Base-by-base conservation (phyloP, 2,329 filamentous ascomycete species). In the Ceratocystis smalleyi region DNA sequence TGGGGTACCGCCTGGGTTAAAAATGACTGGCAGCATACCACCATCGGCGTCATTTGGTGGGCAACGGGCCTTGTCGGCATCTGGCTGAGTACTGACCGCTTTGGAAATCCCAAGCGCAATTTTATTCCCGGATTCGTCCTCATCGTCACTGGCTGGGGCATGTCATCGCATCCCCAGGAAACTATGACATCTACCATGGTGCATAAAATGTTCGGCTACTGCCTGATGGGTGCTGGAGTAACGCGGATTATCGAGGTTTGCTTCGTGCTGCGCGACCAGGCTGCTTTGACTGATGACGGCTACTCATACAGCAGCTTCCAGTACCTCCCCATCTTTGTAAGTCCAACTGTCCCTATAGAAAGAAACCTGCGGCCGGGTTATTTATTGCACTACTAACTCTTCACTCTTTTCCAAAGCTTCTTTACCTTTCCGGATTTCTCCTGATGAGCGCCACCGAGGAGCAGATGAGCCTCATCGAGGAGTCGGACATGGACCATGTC, bases 21-120 rank as follows among this genome's bases (percentile, higher is more conserved):
- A 74, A 97, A 96, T 71, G 94, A 99, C 74, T 84, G 96, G 76
- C 92, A 99, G 74, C 94, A 99, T 74, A 99, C 94, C 0, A 89
- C 88, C n/a, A 97, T 99, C 92, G 94, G 94, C n/a, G 84, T 99
- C 67, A 85, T 99, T 62, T 99, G 94, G 94, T 99, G 92, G 92
- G 88, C 85, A 70, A 92, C 94, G 6, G 94, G 94, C 27, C 77
- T 99, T 35, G 82, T 92, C 10, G 94, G 94, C 51, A 81, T 99
- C 62, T 99, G 92, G 94, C 79, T 99, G 47, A 95, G 90, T 73
- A 83, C 84, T 68, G 89, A 86, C 72, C 84, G 89, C 65, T 85
- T 92, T 68, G 92, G 94, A 62, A 81, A 84, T 51, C 91, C 94
- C 7, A 91, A 92, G 79, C 83, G 94, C 69, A 99, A 99, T 76